Percentiles rank a stretch among this genome's conserved stretches.
Conservation (phyloP, 225 moss, liverwort and hornwort species). For the Polytrichum commune region DNA sequence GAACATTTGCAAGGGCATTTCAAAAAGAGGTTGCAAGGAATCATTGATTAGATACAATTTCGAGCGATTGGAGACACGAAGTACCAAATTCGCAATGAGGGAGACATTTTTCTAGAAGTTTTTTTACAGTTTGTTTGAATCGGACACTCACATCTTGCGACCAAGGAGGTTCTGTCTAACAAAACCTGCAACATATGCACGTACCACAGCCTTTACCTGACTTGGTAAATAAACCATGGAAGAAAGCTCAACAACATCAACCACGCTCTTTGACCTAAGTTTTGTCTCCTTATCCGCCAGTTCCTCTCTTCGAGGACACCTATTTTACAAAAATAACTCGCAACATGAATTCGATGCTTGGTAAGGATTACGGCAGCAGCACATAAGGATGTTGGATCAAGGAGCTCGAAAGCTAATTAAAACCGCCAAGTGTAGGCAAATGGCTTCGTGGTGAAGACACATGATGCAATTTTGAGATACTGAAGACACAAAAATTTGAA, state of each 20-base stretch:
- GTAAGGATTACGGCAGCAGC: background rate
- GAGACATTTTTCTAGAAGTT: no score
- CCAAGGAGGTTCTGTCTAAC: no score
- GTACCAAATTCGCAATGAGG: no score
- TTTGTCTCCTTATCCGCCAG: background rate
- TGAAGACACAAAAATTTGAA: no score
- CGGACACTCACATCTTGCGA: no score
- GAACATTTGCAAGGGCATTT: no score
- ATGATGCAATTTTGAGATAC: no score
- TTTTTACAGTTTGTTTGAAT: no score
- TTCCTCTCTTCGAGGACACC: conserved; percentile 13
- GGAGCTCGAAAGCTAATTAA: background rate
- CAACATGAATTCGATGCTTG: background rate
- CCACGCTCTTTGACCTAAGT: no score
- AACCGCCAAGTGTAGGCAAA: background rate
- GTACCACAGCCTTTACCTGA: conserved; percentile 16
- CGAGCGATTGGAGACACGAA: no score
- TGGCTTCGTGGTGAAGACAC: background rate
- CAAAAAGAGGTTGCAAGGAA: no score
- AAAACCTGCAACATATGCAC: conserved; percentile 15
- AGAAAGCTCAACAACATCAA: background rate
- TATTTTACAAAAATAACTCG: conserved; percentile 12
- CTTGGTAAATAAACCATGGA: background rate
- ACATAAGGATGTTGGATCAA: background rate
- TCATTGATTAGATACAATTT: no score